Evolutionary conservation across 768 basidiomycete genomes (phyloP), one percentile per base, ranked within the genome.

Genomic region (Collybia nuda): DNA sequence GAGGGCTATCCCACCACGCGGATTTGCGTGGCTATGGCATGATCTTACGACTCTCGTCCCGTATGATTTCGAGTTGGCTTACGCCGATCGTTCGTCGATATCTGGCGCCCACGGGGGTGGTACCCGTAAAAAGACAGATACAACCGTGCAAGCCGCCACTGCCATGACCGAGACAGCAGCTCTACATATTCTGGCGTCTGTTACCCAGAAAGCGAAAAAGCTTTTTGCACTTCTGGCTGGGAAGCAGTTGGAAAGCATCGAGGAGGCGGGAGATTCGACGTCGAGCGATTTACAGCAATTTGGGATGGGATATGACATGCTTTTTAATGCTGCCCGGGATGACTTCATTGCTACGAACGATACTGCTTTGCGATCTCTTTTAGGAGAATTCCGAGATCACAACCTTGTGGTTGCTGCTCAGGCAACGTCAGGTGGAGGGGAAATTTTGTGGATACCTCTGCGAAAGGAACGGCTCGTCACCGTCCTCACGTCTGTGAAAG

Each of bases 301-400:
- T 51, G 86, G 83, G 44, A 75, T 84, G 51, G 75, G 73, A 21
- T 86, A 87, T 55, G 82, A 87, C 53, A 76, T 78, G 6, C 67
- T 94, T 12, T 94, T 92, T 68, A 81, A 77, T 48, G 67, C 80
- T 14, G 91, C 92, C 7, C 72, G 88, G 47, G 88, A 90, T 42
- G 78, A 89, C 41, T 96, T 98, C 58, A 82, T 98, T 42, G 93
- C 95, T 8, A 86, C 89, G 36, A 93, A 85, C 65, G 93, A 95
- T 57, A 88, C 86, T 3, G 83, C 93, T 32, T 74, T 96, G 60
- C 78, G 88, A 38, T 80, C 91, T 7, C 73, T 96, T 28, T 70
- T 98, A 45, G 85, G 85, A 11, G 97, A 98, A 67, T 98, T 95
- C 67, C 80, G 82, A 59, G 97, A 98, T 66, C 97, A 99, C 56